These are phyloP conservation scores for Blastobotrys attinorum DNA, from an alignment of 805 yeast species.

Conservation along the genomic window DNA sequence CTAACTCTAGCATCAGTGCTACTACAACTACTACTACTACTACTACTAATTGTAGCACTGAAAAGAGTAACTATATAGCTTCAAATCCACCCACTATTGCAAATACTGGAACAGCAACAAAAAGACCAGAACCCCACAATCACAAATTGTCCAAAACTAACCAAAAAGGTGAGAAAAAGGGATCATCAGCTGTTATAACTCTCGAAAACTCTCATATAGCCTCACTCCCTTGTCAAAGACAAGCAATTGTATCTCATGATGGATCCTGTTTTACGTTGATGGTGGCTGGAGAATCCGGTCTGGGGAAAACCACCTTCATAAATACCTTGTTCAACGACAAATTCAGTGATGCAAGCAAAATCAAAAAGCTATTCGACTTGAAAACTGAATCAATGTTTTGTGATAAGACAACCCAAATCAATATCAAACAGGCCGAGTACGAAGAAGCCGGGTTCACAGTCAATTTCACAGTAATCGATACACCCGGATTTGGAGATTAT, in stretches of 20 bases:
- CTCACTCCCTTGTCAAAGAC: conserved; percentile 12
- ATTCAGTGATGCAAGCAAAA: conserved; percentile 41
- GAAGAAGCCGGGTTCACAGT: conserved; percentile 78
- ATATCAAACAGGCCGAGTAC: conserved; percentile 54
- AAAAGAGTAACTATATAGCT: too few relatives aligned
- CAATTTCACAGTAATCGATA: conserved; percentile 75
- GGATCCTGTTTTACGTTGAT: conserved; percentile 57
- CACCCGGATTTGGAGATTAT: conserved; percentile 92
- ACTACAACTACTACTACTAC: too few relatives aligned
- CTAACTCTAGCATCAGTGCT: too few relatives aligned
- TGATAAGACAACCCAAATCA: conserved; percentile 51
- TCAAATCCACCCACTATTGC: too few relatives aligned
- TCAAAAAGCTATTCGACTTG: conserved; percentile 1
- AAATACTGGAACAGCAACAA: too few relatives aligned
- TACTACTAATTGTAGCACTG: too few relatives aligned
- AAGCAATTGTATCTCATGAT: conserved; percentile 49
- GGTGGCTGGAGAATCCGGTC: conserved; percentile 80
- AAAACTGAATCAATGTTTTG: too few relatives aligned
- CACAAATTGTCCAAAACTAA: too few relatives aligned
- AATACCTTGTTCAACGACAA: conserved; percentile 59
- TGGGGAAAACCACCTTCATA: conserved; percentile 82
- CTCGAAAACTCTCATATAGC: too few relatives aligned
- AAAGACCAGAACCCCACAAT: too few relatives aligned
- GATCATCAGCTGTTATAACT: too few relatives aligned
- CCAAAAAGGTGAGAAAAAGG: too few relatives aligned